phyloP scores from a whole-genome alignment of 148 eudicot species.

The Camellia granthamiana region DNA sequence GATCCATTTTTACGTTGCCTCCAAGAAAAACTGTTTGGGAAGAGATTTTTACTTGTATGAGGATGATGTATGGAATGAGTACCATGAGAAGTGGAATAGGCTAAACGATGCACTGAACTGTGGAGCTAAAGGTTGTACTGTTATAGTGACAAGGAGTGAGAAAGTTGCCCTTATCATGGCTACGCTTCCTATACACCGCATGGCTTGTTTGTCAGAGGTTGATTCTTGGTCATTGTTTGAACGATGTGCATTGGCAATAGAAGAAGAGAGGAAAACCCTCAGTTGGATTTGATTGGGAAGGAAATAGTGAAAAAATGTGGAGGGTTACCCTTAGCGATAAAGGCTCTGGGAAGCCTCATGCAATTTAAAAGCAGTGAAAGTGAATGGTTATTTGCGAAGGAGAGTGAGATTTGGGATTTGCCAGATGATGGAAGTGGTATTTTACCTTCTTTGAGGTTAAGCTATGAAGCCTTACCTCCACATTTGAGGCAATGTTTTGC shows the following conservation, averaged over 20 bases:
- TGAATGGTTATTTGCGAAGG: no score
- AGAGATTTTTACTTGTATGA: no score
- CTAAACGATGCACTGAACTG: background rate
- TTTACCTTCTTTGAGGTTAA: no score
- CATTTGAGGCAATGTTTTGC: no score
- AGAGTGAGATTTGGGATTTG: background rate
- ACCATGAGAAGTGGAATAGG: slow-evolving; percentile 8
- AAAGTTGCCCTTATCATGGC: slow-evolving; percentile 12
- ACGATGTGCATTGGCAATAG: background rate
- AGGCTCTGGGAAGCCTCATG: slow-evolving; percentile 16
- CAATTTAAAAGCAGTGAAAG: no score
- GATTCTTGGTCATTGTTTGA: slow-evolving; percentile 4
- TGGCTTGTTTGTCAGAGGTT: background rate
- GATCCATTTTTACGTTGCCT: background rate
- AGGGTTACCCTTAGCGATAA: slow-evolving; percentile 11
- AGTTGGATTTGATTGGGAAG: background rate
- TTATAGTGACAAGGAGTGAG: slow-evolving; percentile 19
- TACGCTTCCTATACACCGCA: background rate
- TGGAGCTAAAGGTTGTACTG: background rate
- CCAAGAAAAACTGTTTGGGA: no score
- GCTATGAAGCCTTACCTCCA: no score
- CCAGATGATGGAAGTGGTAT: no score
- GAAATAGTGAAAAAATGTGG: slow-evolving; percentile 10
- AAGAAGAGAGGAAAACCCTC: background rate
- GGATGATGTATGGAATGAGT: no score